Evolutionary conservation across 73 alveolate genomes (phyloP).

Genomic region (Stentor roeselii): DNA sequence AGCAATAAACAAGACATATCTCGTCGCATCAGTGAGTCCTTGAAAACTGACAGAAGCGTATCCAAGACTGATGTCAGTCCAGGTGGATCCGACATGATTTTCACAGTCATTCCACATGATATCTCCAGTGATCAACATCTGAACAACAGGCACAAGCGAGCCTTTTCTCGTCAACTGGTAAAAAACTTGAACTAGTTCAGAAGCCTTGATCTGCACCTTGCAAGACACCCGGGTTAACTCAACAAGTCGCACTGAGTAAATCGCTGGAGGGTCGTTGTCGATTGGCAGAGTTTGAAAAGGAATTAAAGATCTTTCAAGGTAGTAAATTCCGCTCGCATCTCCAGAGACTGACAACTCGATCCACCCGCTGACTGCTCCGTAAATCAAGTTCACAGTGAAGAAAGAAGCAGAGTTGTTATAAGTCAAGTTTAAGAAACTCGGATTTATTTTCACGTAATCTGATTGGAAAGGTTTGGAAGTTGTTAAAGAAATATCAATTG

Average conservation of each 20-base stretch:
- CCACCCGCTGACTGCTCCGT: slow-evolving; percentile 20
- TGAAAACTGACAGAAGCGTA: not conserved
- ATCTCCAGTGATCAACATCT: slow-evolving; percentile 10
- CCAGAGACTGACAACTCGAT: slow-evolving; percentile 3
- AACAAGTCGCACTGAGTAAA: not conserved
- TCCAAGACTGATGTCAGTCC: not conserved
- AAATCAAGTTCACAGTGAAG: not conserved
- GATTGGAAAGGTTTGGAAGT: not conserved
- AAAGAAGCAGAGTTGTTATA: not conserved
- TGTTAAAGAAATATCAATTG: not conserved
- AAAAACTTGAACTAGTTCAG: not conserved
- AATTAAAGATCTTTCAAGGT: not conserved
- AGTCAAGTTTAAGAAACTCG: not conserved
- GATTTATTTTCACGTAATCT: not conserved
- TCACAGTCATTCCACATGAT: slow-evolving; percentile 9
- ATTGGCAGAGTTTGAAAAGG: slow-evolving; percentile 22
- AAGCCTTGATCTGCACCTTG: not conserved
- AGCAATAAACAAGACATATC: not conserved
- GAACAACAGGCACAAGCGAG: not conserved
- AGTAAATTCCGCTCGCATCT: not conserved
- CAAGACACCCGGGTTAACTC: not conserved
- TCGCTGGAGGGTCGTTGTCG: not conserved
- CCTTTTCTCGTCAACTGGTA: not conserved
- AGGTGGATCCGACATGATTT: not conserved
- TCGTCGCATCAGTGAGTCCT: slow-evolving; percentile 20